Evolutionary conservation across 2,329 filamentous ascomycete genomes (phyloP).

Genomic region (Exophiala oligosperma): DNA sequence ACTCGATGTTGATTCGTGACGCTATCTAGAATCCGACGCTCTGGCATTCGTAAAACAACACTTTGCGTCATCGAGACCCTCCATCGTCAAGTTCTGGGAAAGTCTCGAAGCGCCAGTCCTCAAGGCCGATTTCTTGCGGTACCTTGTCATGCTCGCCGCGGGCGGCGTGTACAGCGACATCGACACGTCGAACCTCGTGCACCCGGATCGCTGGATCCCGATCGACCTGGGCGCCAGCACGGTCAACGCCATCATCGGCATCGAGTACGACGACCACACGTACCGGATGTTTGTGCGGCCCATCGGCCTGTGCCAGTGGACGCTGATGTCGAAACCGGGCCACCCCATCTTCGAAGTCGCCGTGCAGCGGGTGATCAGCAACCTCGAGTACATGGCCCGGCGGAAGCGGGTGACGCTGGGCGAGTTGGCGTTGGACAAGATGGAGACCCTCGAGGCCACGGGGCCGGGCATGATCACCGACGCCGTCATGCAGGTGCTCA

Average conservation of each 20-base stretch:
- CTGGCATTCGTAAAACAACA: constrained; percentile 66
- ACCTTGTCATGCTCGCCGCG: constrained; percentile 71
- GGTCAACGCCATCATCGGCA: constrained; percentile 85
- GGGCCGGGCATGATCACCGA: constrained; percentile 96
- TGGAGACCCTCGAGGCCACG: constrained; percentile 83
- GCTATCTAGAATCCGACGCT: constrained; percentile 58
- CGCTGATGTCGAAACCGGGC: constrained; percentile 90
- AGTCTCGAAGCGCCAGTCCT: constrained; percentile 66
- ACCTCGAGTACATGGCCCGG: constrained; percentile 65
- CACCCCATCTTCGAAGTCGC: constrained; percentile 91
- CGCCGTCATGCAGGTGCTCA: constrained; percentile 61
- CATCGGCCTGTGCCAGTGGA: constrained; percentile 99
- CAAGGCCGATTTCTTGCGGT: constrained; percentile 75
- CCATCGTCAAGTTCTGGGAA: constrained; percentile 63
- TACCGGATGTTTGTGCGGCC: constrained; percentile 71
- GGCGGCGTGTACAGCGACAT: constrained; percentile 88
- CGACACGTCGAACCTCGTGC: constrained; percentile 81
- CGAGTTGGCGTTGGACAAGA: constrained; percentile 61
- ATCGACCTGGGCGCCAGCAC: constrained; percentile 70
- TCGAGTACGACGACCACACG: constrained; percentile 84
- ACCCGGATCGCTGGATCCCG: constrained; percentile 85
- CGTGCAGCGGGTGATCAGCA: constrained; percentile 77
- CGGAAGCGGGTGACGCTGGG: constrained; percentile 47
- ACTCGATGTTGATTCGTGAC: neutral
- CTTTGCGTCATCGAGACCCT: constrained; percentile 66